These are phyloP conservation scores for Gossypium gossypioides DNA, from an alignment of 441 rosid species.

Conservation along the genomic window DNA sequence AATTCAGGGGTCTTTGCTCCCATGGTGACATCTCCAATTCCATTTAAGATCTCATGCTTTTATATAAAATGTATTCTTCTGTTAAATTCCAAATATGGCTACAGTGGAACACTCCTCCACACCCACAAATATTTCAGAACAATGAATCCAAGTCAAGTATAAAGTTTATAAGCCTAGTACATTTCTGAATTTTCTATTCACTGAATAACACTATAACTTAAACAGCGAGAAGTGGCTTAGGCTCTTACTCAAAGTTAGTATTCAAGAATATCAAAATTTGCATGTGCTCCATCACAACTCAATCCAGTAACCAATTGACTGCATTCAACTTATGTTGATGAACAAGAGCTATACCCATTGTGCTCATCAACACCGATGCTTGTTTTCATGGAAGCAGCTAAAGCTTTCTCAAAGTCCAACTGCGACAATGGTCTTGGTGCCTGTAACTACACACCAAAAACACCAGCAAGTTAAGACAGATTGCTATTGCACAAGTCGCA, in stretches of 20 bases:
- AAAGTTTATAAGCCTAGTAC: neutral
- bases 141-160: neutral
- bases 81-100: neutral
- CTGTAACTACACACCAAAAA: neutral
- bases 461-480: neutral
- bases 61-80: neutral
- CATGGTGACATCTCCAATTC: too few relatives aligned
- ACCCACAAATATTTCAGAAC: neutral
- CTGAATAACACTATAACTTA: neutral
- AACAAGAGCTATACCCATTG: constrained; percentile 3
- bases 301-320: constrained; percentile 39
- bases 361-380: constrained; percentile 54
- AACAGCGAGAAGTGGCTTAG: constrained; percentile 23
- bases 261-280: constrained; percentile 64
- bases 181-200: neutral
- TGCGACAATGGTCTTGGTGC: constrained; percentile 57
- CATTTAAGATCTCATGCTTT: too few relatives aligned
- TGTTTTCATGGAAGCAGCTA: constrained; percentile 55
- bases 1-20: too few relatives aligned
- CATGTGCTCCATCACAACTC: constrained; percentile 36
- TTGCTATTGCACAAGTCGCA: neutral
- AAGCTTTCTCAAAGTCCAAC: constrained; percentile 56
- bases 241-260: constrained; percentile 50
- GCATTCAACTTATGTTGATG: constrained; percentile 32
- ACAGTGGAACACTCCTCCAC: neutral